Conservation (phyloP, 2,329 filamentous ascomycete species). For the Lachnellula subtilissima region DNA sequence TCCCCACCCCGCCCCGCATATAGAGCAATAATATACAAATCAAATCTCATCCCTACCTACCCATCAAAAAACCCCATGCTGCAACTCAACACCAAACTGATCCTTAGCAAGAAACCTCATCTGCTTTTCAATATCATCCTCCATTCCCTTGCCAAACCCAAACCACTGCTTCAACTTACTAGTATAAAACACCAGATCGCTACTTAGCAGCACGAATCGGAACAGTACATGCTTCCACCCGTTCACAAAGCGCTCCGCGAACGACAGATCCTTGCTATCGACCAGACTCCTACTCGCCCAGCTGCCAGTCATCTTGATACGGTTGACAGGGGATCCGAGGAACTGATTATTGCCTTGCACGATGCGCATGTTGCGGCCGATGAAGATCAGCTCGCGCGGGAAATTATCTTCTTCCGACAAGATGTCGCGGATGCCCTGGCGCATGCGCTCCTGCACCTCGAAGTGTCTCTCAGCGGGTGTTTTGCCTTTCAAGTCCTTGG, state of each 20-base stretch:
- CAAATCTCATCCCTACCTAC: constrained; percentile 33
- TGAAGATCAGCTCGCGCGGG: constrained; percentile 67
- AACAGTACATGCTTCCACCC: constrained; percentile 79
- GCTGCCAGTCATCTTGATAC: constrained; percentile 86
- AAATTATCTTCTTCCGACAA: constrained; percentile 65
- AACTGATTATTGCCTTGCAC: constrained; percentile 72
- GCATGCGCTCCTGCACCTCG: constrained; percentile 68
- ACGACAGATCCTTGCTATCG: constrained; percentile 62
- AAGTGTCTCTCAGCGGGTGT: constrained; percentile 60
- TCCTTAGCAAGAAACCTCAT: constrained; percentile 88
- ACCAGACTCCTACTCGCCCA: constrained; percentile 86
- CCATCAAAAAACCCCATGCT: constrained; percentile 90
- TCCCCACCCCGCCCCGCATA: too few species aligned
- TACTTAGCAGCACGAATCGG: constrained; percentile 66
- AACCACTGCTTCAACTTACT: constrained; percentile 73
- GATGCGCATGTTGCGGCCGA: constrained; percentile 67
- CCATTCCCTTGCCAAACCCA: constrained; percentile 78
- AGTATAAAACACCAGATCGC: constrained; percentile 79
- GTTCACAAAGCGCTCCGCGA: constrained; percentile 59
- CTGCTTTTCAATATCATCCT: constrained; percentile 83
- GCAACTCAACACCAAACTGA: constrained; percentile 78
- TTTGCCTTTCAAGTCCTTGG: constrained; percentile 45
- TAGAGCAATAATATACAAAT: too few species aligned
- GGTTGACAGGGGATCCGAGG: constrained; percentile 69
- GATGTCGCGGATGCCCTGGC: constrained; percentile 59